A percentile compares a stretch with the other conserved stretches of the same genome.
Evolutionary conservation across 345 rosid species (phyloP).

Genomic region (Capsella bursapastoris): DNA sequence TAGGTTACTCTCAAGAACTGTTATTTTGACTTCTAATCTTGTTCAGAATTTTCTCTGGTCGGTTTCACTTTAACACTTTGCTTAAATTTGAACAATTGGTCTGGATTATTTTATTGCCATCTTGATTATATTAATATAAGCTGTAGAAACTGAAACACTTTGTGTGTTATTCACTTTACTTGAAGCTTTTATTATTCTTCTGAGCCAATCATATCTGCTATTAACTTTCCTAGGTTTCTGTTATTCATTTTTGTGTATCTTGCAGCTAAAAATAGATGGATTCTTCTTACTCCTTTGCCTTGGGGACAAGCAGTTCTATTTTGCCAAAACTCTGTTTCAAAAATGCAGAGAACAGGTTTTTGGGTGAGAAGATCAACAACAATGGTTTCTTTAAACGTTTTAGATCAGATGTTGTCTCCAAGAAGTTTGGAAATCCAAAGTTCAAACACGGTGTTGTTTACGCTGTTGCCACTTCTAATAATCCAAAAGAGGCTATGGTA

Average conservation of each 20-base stretch:
- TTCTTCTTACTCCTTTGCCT: conserved; percentile 58
- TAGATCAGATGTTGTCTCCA: conserved; percentile 48
- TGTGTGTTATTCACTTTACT: conserved; percentile 59
- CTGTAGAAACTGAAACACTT: conserved; percentile 21
- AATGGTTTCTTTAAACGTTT: conserved; percentile 48
- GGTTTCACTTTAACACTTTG: conserved; percentile 47
- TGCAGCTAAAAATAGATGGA: conserved; percentile 58
- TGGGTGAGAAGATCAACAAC: conserved; percentile 59
- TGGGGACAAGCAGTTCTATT: conserved; percentile 47
- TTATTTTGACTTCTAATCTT: neutral
- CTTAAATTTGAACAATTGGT: conserved; percentile 45
- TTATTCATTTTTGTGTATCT: conserved; percentile 1
- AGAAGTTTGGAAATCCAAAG: conserved; percentile 46
- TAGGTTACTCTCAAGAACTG: conserved; percentile 13
- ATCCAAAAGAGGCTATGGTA: conserved; percentile 63
- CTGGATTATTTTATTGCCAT: conserved; percentile 29
- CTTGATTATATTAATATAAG: conserved; percentile 9
- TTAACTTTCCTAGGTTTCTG: conserved; percentile 39
- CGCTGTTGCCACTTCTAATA: conserved; percentile 71
- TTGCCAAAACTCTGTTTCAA: conserved; percentile 47
- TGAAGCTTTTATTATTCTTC: conserved; percentile 50
- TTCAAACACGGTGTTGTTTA: conserved; percentile 54
- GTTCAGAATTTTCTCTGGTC: conserved; percentile 34
- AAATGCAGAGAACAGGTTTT: conserved; percentile 51
- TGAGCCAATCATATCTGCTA: conserved; percentile 26